These are phyloP conservation scores for Metschnikowia continentalis DNA, from an alignment of 805 yeast genomes.

Conservation along the genomic window DNA sequence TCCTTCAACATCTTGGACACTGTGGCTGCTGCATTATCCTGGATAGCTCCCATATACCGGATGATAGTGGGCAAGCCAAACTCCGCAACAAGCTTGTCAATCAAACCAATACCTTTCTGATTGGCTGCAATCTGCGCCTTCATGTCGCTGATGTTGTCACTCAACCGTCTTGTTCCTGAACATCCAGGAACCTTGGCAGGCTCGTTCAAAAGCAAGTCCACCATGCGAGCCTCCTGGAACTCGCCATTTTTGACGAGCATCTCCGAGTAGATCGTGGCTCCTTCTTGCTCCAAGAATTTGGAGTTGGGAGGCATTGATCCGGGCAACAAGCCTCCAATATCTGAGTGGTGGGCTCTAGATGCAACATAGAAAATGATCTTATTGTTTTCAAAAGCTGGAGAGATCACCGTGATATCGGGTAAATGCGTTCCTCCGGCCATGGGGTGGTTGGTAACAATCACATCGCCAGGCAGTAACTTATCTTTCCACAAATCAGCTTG, in stretches of 20 bases:
- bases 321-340: slow-evolving; percentile 87
- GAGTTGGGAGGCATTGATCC: slow-evolving; percentile 96
- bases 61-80: slow-evolving; percentile 16
- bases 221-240: slow-evolving; percentile 71
- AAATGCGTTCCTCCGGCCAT: slow-evolving; percentile 42
- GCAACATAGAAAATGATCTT: slow-evolving; percentile 79
- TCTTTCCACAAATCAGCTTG: slow-evolving; percentile 40
- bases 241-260: slow-evolving; percentile 62
- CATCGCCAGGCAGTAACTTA: slow-evolving; percentile 39
- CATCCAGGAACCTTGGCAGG: slow-evolving; percentile 85
- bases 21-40: slow-evolving; percentile 18
- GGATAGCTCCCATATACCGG: slow-evolving; percentile 19
- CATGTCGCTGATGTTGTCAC: slow-evolving; percentile 70
- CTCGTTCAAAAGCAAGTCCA: slow-evolving; percentile 56
- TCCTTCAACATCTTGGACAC: slow-evolving; percentile 15
- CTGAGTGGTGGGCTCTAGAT: slow-evolving; percentile 94
- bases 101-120: slow-evolving; percentile 15
- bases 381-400: slow-evolving; percentile 66
- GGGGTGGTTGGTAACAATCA: slow-evolving; percentile 41
- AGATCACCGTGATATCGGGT: slow-evolving; percentile 73
- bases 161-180: slow-evolving; percentile 79
- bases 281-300: slow-evolving; percentile 80
- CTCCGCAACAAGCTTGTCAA: slow-evolving; percentile 15
- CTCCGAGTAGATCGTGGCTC: slow-evolving; percentile 81
- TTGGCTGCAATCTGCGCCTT: slow-evolving; percentile 37